These are phyloP conservation scores for Pyrenophora seminiperda DNA, from an alignment of 2,329 filamentous ascomycete species.

Conservation along the genomic window DNA sequence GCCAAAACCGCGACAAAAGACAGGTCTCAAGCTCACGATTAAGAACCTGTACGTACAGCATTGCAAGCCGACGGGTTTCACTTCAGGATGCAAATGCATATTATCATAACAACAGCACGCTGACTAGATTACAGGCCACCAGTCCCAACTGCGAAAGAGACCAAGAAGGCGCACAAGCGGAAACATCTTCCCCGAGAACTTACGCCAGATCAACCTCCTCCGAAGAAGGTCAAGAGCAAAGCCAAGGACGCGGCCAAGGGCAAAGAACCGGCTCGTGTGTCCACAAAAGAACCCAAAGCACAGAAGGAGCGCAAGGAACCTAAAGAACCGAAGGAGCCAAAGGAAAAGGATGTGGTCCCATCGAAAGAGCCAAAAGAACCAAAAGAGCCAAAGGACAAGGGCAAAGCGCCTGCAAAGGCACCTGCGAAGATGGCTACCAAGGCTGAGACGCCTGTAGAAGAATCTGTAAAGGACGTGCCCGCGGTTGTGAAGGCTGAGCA, in stretches of 20 bases:
- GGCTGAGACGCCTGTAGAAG: slow-evolving; percentile 36
- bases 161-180: slow-evolving; percentile 34
- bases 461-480: slow-evolving; percentile 34
- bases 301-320: slow-evolving; percentile 16
- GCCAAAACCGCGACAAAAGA: slow-evolving; percentile 33
- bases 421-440: slow-evolving; percentile 33
- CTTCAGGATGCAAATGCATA: background rate
- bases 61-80: background rate
- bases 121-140: slow-evolving; percentile 5
- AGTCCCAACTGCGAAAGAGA: slow-evolving; percentile 23
- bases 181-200: slow-evolving; percentile 33
- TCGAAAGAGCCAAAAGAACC: slow-evolving; percentile 22
- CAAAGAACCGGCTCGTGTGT: slow-evolving; percentile 16
- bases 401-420: slow-evolving; percentile 31
- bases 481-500: slow-evolving; percentile 31
- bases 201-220: slow-evolving; percentile 34
- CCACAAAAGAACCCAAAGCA: slow-evolving; percentile 19
- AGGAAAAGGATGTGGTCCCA: slow-evolving; percentile 24
- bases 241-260: slow-evolving; percentile 14
- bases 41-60: slow-evolving; percentile 20
- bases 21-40: slow-evolving; percentile 39
- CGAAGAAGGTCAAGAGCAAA: slow-evolving; percentile 35
- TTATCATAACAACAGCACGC: background rate
- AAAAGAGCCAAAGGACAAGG: slow-evolving; percentile 29
- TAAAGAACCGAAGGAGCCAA: slow-evolving; percentile 22